A percentile compares a stretch with the other conserved stretches of the same genome.
Conservation (phyloP, 148 eudicot species). For the Selenicereus undatus region DNA sequence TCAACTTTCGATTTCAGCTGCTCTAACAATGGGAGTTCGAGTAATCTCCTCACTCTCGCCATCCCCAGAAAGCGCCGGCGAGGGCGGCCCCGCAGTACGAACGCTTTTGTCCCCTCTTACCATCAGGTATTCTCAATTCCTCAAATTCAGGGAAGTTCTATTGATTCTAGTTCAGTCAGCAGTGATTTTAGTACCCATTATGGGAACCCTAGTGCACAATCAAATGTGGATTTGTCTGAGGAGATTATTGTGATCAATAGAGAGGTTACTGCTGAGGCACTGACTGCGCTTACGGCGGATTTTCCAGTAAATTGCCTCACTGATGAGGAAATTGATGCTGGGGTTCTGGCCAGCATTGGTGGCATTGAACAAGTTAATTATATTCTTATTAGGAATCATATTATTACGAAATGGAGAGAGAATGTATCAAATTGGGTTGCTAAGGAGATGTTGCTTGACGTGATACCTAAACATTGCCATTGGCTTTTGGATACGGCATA, state of each 20-base stretch:
- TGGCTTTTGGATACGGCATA: slow-evolving; percentile 31
- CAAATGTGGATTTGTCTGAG: slow-evolving; percentile 54
- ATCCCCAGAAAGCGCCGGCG: slow-evolving; percentile 74
- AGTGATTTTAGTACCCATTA: slow-evolving; percentile 12
- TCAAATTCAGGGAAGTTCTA: slow-evolving; percentile 23
- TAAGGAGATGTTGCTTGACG: slow-evolving; percentile 71
- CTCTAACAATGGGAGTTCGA: slow-evolving; percentile 32
- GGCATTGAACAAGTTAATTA: slow-evolving; percentile 99
- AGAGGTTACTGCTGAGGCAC: slow-evolving; percentile 84
- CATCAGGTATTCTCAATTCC: slow-evolving; percentile 55
- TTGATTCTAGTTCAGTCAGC: slow-evolving; percentile 25
- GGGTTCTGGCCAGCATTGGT: slow-evolving; percentile 70
- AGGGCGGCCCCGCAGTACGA: slow-evolving; percentile 58
- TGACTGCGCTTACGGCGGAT: slow-evolving; percentile 76
- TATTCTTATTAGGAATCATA: slow-evolving; percentile 83
- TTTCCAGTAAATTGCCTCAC: slow-evolving; percentile 89
- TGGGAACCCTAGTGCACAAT: slow-evolving; percentile 26
- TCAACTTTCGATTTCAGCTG: slow-evolving; percentile 26
- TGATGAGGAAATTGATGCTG: slow-evolving; percentile 85
- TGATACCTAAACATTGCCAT: slow-evolving; percentile 72
- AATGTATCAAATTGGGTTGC: slow-evolving; percentile 69
- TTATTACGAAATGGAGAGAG: slow-evolving; percentile 82
- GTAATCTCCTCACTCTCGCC: slow-evolving; percentile 38
- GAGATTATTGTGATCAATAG: slow-evolving; percentile 88
- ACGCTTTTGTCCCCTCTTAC: slow-evolving; percentile 31